phyloP scores from a whole-genome alignment of 2,329 filamentous ascomycete genomes.

The Fusarium sambucinum region DNA sequence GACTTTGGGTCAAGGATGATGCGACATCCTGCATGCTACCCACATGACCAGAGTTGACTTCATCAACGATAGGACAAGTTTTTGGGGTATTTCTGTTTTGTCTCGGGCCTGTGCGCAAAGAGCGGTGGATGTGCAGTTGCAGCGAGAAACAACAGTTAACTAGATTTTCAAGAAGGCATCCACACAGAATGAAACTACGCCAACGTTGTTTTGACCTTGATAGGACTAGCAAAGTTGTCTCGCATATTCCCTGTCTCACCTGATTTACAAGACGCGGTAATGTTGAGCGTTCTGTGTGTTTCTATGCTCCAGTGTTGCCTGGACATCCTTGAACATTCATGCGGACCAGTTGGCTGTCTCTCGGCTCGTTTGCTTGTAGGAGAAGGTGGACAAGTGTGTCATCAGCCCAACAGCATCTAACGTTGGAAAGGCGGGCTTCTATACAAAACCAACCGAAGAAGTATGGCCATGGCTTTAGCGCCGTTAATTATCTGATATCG shows the following conservation, averaged over 20 bases:
- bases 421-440: constrained; percentile 5
- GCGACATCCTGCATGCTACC: not conserved
- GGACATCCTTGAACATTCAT: constrained; percentile 9
- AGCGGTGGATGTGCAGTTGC: constrained; percentile 36
- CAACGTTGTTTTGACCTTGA: constrained; percentile 22
- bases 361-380: not conserved
- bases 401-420: constrained; percentile 28
- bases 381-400: constrained; percentile 13
- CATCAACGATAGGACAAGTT: not conserved
- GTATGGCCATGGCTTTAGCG: not conserved
- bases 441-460: constrained; percentile 25
- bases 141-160: constrained; percentile 1
- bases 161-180: constrained; percentile 10
- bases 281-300: not conserved
- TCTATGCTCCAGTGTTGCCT: not conserved
- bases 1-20: not conserved
- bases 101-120: constrained; percentile 39
- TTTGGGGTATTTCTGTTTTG: not conserved
- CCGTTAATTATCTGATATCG: not conserved
- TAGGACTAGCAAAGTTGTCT: constrained; percentile 23
- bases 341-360: constrained; percentile 23
- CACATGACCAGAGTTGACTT: not conserved
- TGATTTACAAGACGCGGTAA: constrained; percentile 30
- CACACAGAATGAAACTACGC: constrained; percentile 8
- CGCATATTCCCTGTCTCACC: constrained; percentile 44